A percentile compares a stretch with the other conserved stretches of the same genome.
Evolutionary conservation across 176 grass and related monocot genomes (phyloP).

Genomic region (Cenchrus fungigraminus): DNA sequence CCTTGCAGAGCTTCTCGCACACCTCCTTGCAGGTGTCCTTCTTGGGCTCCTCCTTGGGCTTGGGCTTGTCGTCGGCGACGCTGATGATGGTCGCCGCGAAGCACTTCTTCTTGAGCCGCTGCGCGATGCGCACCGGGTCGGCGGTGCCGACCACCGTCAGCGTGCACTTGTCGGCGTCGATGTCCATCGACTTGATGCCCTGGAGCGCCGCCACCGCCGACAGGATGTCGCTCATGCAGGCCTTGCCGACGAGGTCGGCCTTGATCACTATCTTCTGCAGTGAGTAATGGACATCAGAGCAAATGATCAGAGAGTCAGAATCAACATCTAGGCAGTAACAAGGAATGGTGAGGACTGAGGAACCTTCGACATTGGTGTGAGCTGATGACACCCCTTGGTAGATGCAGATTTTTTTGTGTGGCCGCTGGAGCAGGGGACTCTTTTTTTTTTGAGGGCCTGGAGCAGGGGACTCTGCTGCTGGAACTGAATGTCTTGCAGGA

Average conservation of each 20-base stretch:
- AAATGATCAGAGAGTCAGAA: not conserved
- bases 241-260: slow-evolving; percentile 34
- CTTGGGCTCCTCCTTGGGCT: not conserved
- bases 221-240: slow-evolving; percentile 49
- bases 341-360: not conserved
- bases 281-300: not conserved
- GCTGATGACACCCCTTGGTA: not conserved
- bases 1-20: slow-evolving; percentile 54
- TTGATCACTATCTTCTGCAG: slow-evolving; percentile 62
- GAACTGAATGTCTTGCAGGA: slow-evolving; percentile 3
- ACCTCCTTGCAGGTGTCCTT: slow-evolving; percentile 41
- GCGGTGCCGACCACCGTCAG: slow-evolving; percentile 66
- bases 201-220: slow-evolving; percentile 34
- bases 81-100: slow-evolving; percentile 24
- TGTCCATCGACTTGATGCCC: slow-evolving; percentile 55
- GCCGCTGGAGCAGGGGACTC: too few species aligned
- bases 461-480: not conserved
- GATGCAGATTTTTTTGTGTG: not conserved
- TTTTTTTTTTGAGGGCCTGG: too few species aligned
- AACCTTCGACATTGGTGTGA: slow-evolving; percentile 51
- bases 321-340: not conserved
- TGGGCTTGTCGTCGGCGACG: slow-evolving; percentile 53
- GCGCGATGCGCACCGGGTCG: slow-evolving; percentile 57
- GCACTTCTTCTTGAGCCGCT: slow-evolving; percentile 51
- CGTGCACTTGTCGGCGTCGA: slow-evolving; percentile 51